Percentiles rank a stretch among this genome's conserved stretches.
phyloP scores from a whole-genome alignment of 257 asterid species.

The Primulina eburnea region DNA sequence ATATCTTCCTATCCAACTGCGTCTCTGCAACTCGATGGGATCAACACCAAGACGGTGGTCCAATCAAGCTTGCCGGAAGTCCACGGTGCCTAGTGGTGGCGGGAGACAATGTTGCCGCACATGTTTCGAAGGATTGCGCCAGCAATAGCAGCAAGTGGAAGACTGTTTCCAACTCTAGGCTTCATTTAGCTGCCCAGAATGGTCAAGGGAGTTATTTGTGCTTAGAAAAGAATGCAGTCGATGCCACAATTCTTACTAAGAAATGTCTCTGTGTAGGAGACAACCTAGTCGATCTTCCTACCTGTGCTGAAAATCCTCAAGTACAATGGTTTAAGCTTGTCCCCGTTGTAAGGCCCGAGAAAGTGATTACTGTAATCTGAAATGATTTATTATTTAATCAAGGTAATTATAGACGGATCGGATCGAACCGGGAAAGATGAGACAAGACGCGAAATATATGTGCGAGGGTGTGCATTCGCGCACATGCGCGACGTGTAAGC shows the following conservation, averaged over 20 bases:
- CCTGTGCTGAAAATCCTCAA: constrained; percentile 53
- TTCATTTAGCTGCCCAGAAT: constrained; percentile 43
- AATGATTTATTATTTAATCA: no score
- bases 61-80: constrained; percentile 34
- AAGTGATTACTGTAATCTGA: no score
- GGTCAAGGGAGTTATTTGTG: constrained; percentile 42
- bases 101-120: constrained; percentile 33
- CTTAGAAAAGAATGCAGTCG: constrained; percentile 41
- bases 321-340: constrained; percentile 68
- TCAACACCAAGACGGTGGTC: constrained; percentile 32
- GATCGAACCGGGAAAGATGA: no score
- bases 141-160: constrained; percentile 41
- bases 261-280: constrained; percentile 52
- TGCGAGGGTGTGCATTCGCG: no score
- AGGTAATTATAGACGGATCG: no score
- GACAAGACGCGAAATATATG: no score
- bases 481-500: no score
- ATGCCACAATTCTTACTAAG: constrained; percentile 35
- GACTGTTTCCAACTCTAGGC: constrained; percentile 39
- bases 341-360: no score
- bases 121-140: constrained; percentile 40
- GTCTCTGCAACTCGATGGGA: constrained; percentile 34
- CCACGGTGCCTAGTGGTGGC: constrained; percentile 36
- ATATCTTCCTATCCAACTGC: constrained; percentile 31
- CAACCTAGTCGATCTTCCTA: constrained; percentile 32